Base-by-base conservation (phyloP, 495 filamentous ascomycete genomes). In the Penicillium cinerascens region DNA sequence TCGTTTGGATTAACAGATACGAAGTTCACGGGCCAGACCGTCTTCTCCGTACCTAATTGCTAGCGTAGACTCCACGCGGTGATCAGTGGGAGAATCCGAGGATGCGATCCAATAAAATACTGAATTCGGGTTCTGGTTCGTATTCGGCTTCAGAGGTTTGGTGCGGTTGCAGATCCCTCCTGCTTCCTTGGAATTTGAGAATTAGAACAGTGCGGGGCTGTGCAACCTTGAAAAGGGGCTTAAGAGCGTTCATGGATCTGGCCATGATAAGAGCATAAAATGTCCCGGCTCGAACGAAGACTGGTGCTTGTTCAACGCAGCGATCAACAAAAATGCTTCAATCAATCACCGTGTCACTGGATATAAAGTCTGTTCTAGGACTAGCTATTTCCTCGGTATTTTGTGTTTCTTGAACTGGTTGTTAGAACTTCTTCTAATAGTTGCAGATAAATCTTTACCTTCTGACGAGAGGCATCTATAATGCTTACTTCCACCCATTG, bases 401-500 rank as follows among this genome's bases (percentile, higher is more conserved):
- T 41, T 20, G 6, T n/a, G 16, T n/a, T 25, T 27, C 20, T 15
- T 18, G 15, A 39, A 33, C 3, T 26, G 25, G 25, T 3, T 26
- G 18, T 46, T 10, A 22, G 20, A 36, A 20, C 13, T 17, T n/a
- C 27, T 11, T 18, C 26, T 46, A 22, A 46, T n/a, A 9, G 33
- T 20, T 4, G 18, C 27, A 46, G 44, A 18, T 36, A 18, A 36
- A 15, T 26, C 5, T 18, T 36, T 26, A 27, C 27, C 11, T 36
- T 17, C 26, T 46, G n/a, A 29, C 44, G 13, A 37, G 16, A 17
- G 41, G 23, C 11, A 39, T 45, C 15, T 52, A 52, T 21, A 52
- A 52, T 17, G 40, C 44, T 25, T 52, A 37, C 16, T 44, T 52
- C 15, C 49, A 52, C 16, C 49, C 49, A 6, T 17, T 52, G 7